phyloP scores from a whole-genome alignment of 495 filamentous ascomycete genomes.

The Hyaloscypha variabilis region DNA sequence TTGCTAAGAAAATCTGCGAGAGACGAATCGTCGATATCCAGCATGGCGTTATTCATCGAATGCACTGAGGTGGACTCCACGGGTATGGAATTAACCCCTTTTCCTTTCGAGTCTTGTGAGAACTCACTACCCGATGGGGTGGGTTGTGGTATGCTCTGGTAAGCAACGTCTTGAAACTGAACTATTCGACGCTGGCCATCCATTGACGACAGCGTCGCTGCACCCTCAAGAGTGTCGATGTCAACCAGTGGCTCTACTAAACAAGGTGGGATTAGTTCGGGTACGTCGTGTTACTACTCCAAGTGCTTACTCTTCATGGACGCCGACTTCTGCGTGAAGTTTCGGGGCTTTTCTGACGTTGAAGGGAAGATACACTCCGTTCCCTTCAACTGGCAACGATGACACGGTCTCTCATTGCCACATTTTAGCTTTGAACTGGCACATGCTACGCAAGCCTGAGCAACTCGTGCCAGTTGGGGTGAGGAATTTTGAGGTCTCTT shows the following conservation, averaged over 20 bases:
- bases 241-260: background rate
- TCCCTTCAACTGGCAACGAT: constrained; percentile 45
- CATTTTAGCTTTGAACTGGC: constrained; percentile 58
- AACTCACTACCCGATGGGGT: background rate
- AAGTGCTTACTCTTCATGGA: background rate
- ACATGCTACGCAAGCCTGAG: constrained; percentile 57
- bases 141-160: background rate
- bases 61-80: background rate
- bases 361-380: constrained; percentile 11
- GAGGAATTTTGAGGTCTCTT: background rate
- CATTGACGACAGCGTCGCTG: constrained; percentile 3
- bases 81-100: background rate
- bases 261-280: background rate
- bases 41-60: background rate
- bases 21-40: constrained; percentile 4
- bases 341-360: background rate
- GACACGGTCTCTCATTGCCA: constrained; percentile 54
- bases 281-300: background rate
- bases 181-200: background rate
- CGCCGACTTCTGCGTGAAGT: background rate
- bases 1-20: background rate
- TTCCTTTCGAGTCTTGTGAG: constrained; percentile 1
- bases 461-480: constrained; percentile 34
- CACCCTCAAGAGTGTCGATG: constrained; percentile 1
- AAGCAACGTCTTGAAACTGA: background rate